phyloP scores from a whole-genome alignment of 495 filamentous ascomycete genomes.

The Aspergillus diversus region DNA sequence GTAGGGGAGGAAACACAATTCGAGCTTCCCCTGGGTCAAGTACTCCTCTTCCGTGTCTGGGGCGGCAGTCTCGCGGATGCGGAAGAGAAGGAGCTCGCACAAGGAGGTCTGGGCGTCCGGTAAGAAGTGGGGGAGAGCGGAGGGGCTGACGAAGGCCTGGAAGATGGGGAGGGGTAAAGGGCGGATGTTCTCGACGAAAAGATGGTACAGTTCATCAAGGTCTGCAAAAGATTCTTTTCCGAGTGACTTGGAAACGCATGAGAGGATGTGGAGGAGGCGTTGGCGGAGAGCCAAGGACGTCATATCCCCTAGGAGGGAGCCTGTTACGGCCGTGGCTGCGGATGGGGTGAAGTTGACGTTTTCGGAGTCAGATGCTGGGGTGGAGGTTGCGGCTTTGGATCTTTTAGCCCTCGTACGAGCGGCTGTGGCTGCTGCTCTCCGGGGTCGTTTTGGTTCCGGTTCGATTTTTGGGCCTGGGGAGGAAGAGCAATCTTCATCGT shows the following conservation, averaged over 20 bases:
- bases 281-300: slow-evolving; percentile 65
- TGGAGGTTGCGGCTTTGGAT: slow-evolving; percentile 8
- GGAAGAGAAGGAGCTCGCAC: slow-evolving; percentile 63
- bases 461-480: slow-evolving; percentile 18
- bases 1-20: slow-evolving; percentile 71
- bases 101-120: slow-evolving; percentile 60
- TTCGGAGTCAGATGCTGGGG: neutral
- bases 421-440: slow-evolving; percentile 12
- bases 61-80: slow-evolving; percentile 61
- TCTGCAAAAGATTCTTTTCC: slow-evolving; percentile 47
- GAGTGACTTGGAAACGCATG: slow-evolving; percentile 48
- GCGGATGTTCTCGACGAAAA: slow-evolving; percentile 66
- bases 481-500: slow-evolving; percentile 40
- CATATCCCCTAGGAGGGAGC: slow-evolving; percentile 49
- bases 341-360: neutral
- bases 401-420: neutral
- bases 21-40: slow-evolving; percentile 62
- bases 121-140: slow-evolving; percentile 50
- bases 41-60: slow-evolving; percentile 50
- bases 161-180: slow-evolving; percentile 72
- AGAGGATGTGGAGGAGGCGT: slow-evolving; percentile 61
- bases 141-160: slow-evolving; percentile 65
- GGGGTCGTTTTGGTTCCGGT: slow-evolving; percentile 26
- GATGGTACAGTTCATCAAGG: slow-evolving; percentile 65
- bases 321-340: neutral